These are phyloP conservation scores for Irpex lacteus DNA, from an alignment of 1,284 basidiomycete species.

Conservation along the genomic window DNA sequence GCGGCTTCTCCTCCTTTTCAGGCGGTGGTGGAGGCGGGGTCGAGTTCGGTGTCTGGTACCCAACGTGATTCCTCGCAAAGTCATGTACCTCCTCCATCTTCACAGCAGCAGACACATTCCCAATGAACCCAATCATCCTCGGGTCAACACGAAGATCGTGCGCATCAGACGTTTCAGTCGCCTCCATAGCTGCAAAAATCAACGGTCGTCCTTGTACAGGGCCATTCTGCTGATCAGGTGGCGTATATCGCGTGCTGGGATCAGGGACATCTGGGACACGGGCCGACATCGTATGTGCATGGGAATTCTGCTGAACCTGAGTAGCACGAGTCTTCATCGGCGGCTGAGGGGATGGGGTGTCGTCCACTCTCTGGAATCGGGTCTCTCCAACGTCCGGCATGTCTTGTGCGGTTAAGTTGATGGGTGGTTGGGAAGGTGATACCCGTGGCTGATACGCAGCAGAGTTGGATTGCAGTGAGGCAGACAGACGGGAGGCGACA, in stretches of 20 bases:
- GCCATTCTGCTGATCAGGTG: conserved; percentile 12
- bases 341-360: background rate
- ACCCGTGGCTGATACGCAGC: background rate
- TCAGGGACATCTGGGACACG: background rate
- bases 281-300: background rate
- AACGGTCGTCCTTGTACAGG: conserved; percentile 28
- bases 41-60: background rate
- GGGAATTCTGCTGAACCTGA: background rate
- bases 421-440: background rate
- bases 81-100: conserved; percentile 9
- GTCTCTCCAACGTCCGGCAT: background rate
- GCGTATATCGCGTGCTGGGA: background rate
- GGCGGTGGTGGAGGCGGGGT: conserved; percentile 13
- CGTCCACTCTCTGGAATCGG: background rate
- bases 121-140: conserved; percentile 11
- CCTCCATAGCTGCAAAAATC: conserved; percentile 29
- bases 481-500: background rate
- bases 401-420: background rate
- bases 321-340: background rate
- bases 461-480: background rate
- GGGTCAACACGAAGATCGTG: conserved; percentile 17
- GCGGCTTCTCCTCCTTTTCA: background rate
- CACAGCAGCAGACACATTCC: conserved; percentile 2
- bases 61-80: background rate
- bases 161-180: conserved; percentile 8